A percentile compares a stretch with the other conserved stretches of the same genome.
phyloP scores from a whole-genome alignment of 352 stramenopile species.

The Globisporangium echinulatum region DNA sequence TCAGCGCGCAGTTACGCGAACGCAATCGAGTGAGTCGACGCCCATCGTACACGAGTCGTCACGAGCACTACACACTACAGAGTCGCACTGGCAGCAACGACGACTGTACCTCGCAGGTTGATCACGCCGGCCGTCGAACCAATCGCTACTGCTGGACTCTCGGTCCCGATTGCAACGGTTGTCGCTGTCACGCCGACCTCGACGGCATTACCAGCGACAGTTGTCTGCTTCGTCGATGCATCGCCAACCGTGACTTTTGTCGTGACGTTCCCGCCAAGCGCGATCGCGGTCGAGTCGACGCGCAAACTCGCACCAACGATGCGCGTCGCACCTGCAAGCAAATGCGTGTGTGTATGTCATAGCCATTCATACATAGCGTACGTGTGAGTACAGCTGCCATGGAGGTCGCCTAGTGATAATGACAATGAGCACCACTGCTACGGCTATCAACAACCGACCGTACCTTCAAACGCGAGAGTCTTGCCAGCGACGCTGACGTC shows the following conservation, averaged over 20 bases:
- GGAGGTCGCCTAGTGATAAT: background rate
- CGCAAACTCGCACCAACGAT: constrained; percentile 19
- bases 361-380: too few relatives aligned
- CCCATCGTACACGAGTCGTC: background rate
- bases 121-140: constrained; percentile 25
- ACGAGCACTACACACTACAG: background rate
- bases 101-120: constrained; percentile 19
- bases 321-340: constrained; percentile 15
- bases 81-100: background rate
- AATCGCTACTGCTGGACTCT: constrained; percentile 24
- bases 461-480: constrained; percentile 21
- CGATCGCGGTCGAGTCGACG: constrained; percentile 21
- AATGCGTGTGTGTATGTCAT: background rate
- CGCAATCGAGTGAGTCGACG: too few relatives aligned
- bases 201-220: constrained; percentile 11
- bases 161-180: constrained; percentile 24
- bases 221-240: constrained; percentile 15
- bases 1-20: background rate
- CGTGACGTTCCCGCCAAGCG: constrained; percentile 28
- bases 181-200: constrained; percentile 20
- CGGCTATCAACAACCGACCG: background rate
- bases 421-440: too few relatives aligned
- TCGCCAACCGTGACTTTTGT: constrained; percentile 27
- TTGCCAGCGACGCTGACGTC: constrained; percentile 15
- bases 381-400: background rate